These are phyloP conservation scores for Acanthamoeba triangularis DNA, from an alignment of 208 protist genomes.

Conservation along the genomic window DNA sequence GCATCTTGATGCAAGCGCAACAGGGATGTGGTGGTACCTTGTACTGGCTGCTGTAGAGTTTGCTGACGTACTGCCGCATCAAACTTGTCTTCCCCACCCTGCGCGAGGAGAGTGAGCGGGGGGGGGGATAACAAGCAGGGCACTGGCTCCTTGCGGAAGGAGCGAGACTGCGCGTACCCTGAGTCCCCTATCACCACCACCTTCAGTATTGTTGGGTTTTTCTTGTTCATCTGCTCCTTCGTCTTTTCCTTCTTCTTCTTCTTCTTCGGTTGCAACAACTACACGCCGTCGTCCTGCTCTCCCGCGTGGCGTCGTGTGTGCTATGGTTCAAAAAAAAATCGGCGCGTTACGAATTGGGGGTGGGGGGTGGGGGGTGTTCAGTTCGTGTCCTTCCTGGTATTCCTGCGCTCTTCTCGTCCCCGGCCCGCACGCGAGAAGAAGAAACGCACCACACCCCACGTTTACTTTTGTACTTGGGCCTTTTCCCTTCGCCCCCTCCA, in stretches of 20 bases:
- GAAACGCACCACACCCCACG: too few relatives aligned
- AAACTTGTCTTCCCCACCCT: conserved; percentile 41
- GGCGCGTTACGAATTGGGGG: too few relatives aligned
- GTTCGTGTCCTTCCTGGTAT: too few relatives aligned
- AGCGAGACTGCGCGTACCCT: background rate
- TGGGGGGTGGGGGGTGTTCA: too few relatives aligned
- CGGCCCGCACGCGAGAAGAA: too few relatives aligned
- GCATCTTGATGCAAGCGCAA: background rate
- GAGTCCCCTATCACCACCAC: conserved; percentile 40
- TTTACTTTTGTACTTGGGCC: too few relatives aligned
- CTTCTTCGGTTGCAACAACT: too few relatives aligned
- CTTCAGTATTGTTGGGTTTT: background rate
- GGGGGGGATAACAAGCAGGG: background rate
- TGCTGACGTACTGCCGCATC: background rate
- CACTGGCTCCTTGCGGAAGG: background rate
- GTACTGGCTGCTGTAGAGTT: conserved; percentile 10
- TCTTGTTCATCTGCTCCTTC: background rate
- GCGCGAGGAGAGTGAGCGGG: background rate
- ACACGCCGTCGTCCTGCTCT: too few relatives aligned
- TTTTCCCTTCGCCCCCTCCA: too few relatives aligned
- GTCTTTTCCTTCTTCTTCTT: background rate
- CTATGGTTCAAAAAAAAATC: too few relatives aligned
- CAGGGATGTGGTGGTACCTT: background rate
- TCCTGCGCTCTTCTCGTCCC: too few relatives aligned
- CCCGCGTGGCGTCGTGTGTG: too few relatives aligned